These are phyloP conservation scores for Talaromyces sp. DNA, from an alignment of 2,329 filamentous ascomycete genomes.

Conservation along the genomic window DNA sequence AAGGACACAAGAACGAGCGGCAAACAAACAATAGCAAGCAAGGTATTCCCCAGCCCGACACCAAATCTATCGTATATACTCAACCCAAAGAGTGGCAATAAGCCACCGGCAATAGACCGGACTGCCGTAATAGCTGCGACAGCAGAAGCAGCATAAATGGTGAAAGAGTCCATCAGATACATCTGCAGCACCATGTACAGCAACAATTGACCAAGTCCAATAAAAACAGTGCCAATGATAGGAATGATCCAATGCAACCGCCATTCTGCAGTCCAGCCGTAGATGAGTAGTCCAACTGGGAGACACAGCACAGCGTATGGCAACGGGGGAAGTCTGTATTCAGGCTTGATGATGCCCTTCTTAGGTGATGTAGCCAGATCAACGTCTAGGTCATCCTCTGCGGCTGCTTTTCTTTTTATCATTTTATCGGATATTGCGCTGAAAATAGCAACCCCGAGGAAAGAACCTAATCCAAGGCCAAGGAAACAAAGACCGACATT, in stretches of 20 bases:
- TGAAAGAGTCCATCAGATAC: slow-evolving; percentile 60
- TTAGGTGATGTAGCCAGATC: slow-evolving; percentile 26
- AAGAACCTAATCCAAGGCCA: slow-evolving; percentile 47
- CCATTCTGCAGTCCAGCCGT: slow-evolving; percentile 58
- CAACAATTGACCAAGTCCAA: slow-evolving; percentile 55
- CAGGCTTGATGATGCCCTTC: slow-evolving; percentile 46
- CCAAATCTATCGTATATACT: slow-evolving; percentile 49
- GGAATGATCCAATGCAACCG: slow-evolving; percentile 59
- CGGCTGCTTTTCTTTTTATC: slow-evolving; percentile 26
- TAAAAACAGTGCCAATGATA: slow-evolving; percentile 58
- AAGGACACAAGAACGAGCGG: neutral
- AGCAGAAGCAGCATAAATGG: slow-evolving; percentile 49
- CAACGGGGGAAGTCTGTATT: slow-evolving; percentile 56
- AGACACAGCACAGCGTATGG: slow-evolving; percentile 54
- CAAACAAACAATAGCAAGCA: slow-evolving; percentile 53
- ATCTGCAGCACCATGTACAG: slow-evolving; percentile 55
- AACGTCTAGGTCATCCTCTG: neutral
- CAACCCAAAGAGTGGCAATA: slow-evolving; percentile 61
- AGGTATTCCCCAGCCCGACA: slow-evolving; percentile 52
- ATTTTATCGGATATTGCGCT: slow-evolving; percentile 36
- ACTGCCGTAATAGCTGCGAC: slow-evolving; percentile 57
- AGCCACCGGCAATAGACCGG: slow-evolving; percentile 56
- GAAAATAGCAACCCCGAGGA: slow-evolving; percentile 37
- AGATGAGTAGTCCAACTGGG: slow-evolving; percentile 57
- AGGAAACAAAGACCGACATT: slow-evolving; percentile 51